These are phyloP conservation scores for Mucor circinelloides DNA, from an alignment of 371 early-diverging fungal genomes.

Conservation along the genomic window DNA sequence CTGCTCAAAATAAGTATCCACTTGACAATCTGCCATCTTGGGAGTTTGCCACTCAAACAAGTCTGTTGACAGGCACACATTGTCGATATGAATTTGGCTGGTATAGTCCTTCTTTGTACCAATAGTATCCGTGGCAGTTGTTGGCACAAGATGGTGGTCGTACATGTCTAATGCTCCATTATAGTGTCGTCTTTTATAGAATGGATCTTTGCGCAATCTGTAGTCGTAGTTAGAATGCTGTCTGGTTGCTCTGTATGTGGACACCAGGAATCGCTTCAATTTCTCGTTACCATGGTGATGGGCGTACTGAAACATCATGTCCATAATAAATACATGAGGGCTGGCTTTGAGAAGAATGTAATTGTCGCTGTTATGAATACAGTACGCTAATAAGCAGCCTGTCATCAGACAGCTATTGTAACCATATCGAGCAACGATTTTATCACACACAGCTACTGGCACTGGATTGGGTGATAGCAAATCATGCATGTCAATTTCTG, in stretches of 20 bases:
- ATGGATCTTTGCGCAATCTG: background rate
- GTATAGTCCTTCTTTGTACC: background rate
- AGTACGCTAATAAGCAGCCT: background rate
- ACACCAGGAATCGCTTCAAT: background rate
- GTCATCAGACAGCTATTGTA: background rate
- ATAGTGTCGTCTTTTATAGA: background rate
- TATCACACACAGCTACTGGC: background rate
- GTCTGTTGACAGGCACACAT: background rate
- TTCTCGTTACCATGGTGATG: background rate
- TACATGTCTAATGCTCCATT: background rate
- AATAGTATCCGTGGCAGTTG: background rate
- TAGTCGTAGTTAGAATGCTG: background rate
- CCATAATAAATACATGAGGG: background rate
- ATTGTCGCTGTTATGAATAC: conserved; percentile 3
- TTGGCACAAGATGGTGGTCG: background rate
- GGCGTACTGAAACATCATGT: background rate
- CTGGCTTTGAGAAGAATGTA: background rate
- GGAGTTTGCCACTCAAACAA: background rate
- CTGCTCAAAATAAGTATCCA: background rate
- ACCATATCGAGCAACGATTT: background rate
- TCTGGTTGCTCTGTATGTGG: background rate
- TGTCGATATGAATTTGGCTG: background rate
- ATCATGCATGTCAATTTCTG: conserved; percentile 2
- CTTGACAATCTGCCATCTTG: background rate
- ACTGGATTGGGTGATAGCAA: background rate